Evolutionary conservation across 345 rosid species (phyloP), one percentile per base, ranked within the genome.

Genomic region (Bretschneidera sinensis): DNA sequence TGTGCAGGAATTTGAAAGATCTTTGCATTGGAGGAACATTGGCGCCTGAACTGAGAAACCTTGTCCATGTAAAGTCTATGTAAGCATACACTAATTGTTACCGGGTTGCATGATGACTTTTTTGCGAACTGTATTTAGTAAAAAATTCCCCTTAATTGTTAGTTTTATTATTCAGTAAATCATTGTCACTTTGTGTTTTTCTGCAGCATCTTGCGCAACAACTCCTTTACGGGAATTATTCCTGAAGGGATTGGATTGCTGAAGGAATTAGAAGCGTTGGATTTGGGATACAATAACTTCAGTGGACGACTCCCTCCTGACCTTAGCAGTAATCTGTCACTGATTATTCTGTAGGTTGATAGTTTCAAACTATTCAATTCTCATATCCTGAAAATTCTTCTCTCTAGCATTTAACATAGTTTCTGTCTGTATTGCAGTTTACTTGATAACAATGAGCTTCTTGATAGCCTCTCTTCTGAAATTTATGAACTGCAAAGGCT

Each of bases 201-300:
- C 23, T 61, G 58, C 78, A 87, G 91, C 14, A 71, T 72, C 56
- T 55, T 87, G 63, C 83, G 91, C 56, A 87, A 87, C 81, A 87
- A 87, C 71, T 72, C 76, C 50, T 84, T 87, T 60, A 55, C 53
- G 19, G 95, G 91, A 45, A 69, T 24, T 51, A 64, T 87, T 58
- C 95, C 95, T 1, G 74, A 76, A 55, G 88, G 58, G 55, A 31
- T 84, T 52, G 86, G 79, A 60, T 74, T 62, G 52, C 59, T 87
- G 57, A 74, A 71, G 83, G 83, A 79, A 61, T 63, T 87, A 65
- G 85, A 87, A 70, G 77, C 72, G 74, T 65, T 87, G 63, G 95
- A 87, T 71, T 62, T 84, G 68, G 91, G 91, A 68, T 74, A 62
- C 55, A 87, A 87, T 54, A 78, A 84, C 71, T 82, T 87, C 60